Conservation (phyloP, 345 rosid species). For the Passiflora organensis region DNA sequence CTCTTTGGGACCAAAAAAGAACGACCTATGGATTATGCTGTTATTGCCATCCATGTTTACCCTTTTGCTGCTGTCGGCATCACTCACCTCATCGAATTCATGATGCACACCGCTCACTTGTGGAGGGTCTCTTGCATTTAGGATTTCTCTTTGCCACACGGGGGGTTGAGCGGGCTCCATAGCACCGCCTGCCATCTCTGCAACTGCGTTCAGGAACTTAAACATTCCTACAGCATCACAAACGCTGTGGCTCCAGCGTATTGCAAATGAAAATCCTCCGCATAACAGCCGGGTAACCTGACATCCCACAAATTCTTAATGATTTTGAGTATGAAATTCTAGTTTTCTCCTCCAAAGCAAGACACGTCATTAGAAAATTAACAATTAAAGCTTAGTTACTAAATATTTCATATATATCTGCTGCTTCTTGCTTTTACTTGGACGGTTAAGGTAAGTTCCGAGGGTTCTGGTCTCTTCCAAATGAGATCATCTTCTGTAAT, state of each 20-base stretch:
- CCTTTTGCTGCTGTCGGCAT: neutral
- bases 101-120: constrained; percentile 6
- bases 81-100: constrained; percentile 3
- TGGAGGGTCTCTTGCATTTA: constrained; percentile 12
- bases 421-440: too few species aligned
- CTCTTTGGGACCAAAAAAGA: constrained; percentile 13
- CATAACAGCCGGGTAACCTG: neutral
- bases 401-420: too few species aligned
- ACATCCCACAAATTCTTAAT: neutral
- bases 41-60: neutral
- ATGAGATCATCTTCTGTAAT: too few species aligned
- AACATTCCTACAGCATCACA: constrained; percentile 9
- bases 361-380: too few species aligned
- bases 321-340: neutral
- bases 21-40: constrained; percentile 10
- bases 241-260: constrained; percentile 13
- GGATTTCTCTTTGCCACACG: constrained; percentile 8
- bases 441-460: too few species aligned
- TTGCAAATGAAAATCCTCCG: neutral
- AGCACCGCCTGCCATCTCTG: constrained; percentile 14
- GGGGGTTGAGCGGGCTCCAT: constrained; percentile 3
- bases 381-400: too few species aligned
- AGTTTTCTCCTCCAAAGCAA: too few species aligned
- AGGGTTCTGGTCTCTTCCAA: too few species aligned
- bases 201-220: constrained; percentile 14